Conservation (phyloP, 805 yeast species). For the Sugiyamaella qingdaonensis region DNA sequence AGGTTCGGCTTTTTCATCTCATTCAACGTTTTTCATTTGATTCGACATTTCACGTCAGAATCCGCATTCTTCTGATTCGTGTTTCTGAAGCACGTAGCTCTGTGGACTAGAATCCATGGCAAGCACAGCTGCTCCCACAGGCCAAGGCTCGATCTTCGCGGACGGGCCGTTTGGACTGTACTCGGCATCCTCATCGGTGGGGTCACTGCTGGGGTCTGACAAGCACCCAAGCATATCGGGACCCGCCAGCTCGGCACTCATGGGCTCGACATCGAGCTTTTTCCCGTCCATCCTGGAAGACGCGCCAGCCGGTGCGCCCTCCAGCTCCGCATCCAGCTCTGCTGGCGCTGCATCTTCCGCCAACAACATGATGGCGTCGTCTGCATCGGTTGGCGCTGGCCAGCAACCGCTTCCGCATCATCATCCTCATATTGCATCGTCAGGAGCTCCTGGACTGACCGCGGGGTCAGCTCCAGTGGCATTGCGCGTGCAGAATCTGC, state of each 20-base stretch:
- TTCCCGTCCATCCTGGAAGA: conserved; percentile 6
- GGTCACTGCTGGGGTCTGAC: not conserved
- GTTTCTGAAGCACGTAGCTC: too few species aligned
- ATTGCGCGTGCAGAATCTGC: conserved; percentile 32
- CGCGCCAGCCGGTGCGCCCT: not conserved
- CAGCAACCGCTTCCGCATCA: conserved; percentile 1
- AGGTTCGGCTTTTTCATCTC: too few species aligned
- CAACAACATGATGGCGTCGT: not conserved
- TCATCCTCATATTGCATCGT: not conserved
- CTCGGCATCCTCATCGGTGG: not conserved
- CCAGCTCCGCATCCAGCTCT: conserved; percentile 4
- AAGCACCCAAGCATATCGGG: not conserved
- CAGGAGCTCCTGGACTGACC: not conserved
- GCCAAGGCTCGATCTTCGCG: not conserved
- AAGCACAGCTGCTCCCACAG: not conserved
- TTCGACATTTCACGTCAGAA: too few species aligned
- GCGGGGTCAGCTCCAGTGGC: conserved; percentile 16
- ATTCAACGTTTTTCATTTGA: too few species aligned
- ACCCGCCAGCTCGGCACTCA: too few species aligned
- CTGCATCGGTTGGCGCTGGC: not conserved
- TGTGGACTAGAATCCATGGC: not conserved
- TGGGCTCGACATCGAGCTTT: not conserved
- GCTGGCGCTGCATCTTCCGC: conserved; percentile 1
- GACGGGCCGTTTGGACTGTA: conserved; percentile 1
- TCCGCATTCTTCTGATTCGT: too few species aligned